A percentile compares a stretch with the other conserved stretches of the same genome.
Evolutionary conservation across 1,139 yeast genomes (phyloP).

Genomic region (Saccharomyces hybrid): DNA sequence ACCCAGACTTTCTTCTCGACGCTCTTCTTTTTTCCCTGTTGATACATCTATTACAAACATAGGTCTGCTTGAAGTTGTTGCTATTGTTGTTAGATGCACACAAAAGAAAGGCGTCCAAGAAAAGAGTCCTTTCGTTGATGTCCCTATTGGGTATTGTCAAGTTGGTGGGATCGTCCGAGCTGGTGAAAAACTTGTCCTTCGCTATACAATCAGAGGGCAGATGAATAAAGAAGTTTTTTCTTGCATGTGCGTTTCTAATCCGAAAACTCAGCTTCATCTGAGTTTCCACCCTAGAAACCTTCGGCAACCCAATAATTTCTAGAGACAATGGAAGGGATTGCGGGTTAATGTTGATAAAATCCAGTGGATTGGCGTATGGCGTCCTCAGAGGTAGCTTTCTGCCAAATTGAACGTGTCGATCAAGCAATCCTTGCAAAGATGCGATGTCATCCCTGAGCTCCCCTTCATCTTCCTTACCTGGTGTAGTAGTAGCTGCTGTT

Average conservation of each 20-base stretch:
- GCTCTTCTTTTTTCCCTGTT: slow-evolving; percentile 92
- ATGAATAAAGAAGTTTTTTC: slow-evolving; percentile 37
- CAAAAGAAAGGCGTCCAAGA: slow-evolving; percentile 59
- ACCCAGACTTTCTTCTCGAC: slow-evolving; percentile 70
- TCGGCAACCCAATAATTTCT: slow-evolving; percentile 56
- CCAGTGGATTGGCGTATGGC: slow-evolving; percentile 15
- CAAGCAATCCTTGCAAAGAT: background rate
- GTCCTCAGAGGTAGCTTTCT: slow-evolving; percentile 19
- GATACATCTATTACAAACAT: slow-evolving; percentile 79
- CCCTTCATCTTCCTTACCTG: background rate
- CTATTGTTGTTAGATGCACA: slow-evolving; percentile 33
- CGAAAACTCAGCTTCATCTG: slow-evolving; percentile 69
- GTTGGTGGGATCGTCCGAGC: slow-evolving; percentile 28
- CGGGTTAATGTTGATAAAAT: slow-evolving; percentile 25
- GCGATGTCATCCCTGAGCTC: background rate
- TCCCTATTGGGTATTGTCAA: slow-evolving; percentile 42
- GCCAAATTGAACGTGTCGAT: slow-evolving; percentile 16
- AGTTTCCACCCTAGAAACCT: slow-evolving; percentile 85
- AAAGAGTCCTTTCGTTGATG: slow-evolving; percentile 42
- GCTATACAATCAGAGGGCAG: slow-evolving; percentile 83
- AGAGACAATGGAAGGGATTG: slow-evolving; percentile 50
- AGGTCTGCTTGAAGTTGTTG: slow-evolving; percentile 42
- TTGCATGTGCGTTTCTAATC: slow-evolving; percentile 50
- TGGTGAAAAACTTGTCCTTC: slow-evolving; percentile 48
- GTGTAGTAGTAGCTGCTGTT: background rate